Percentiles rank a stretch among this genome's conserved stretches.
phyloP scores from a whole-genome alignment of 2,329 filamentous ascomycete species.

The Parastagonospora avenae region DNA sequence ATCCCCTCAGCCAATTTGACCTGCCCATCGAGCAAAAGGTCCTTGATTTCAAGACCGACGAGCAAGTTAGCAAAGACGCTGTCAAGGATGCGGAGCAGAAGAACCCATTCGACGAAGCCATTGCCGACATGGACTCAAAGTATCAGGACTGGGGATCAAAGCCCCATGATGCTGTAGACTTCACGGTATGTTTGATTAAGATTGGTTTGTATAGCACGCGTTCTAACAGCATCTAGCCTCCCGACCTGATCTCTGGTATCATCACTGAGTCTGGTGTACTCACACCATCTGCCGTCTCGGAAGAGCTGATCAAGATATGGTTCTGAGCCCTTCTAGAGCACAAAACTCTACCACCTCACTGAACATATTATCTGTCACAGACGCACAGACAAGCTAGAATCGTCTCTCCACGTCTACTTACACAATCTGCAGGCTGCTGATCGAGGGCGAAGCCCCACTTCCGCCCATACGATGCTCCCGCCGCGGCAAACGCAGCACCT shows the following conservation, averaged over 20 bases:
- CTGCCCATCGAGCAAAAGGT: conserved; percentile 80
- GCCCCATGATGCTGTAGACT: conserved; percentile 66
- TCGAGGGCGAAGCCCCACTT: conserved; percentile 6
- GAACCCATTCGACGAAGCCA: conserved; percentile 52
- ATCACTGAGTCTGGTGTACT: conserved; percentile 78
- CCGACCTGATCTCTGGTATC: conserved; percentile 71
- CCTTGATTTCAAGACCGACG: conserved; percentile 68
- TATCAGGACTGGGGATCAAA: conserved; percentile 26
- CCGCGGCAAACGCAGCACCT: conserved; percentile 13
- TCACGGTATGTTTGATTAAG: conserved; percentile 59
- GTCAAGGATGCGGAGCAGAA: conserved; percentile 32
- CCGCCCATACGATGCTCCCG: conserved; percentile 10
- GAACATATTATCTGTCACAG: conserved; percentile 8
- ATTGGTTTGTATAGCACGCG: background rate
- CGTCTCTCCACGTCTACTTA: conserved; percentile 11
- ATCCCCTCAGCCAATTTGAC: conserved; percentile 80
- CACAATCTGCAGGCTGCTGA: conserved; percentile 12
- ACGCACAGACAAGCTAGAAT: background rate
- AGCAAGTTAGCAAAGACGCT: conserved; percentile 8
- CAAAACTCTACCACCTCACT: conserved; percentile 1
- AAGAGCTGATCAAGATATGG: conserved; percentile 71
- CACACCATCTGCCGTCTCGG: conserved; percentile 71
- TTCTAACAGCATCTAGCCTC: conserved; percentile 56
- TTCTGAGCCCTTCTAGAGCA: conserved; percentile 37
- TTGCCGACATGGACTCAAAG: conserved; percentile 37